phyloP scores from a whole-genome alignment of 179 eudicot species.

The Silene coronaria region DNA sequence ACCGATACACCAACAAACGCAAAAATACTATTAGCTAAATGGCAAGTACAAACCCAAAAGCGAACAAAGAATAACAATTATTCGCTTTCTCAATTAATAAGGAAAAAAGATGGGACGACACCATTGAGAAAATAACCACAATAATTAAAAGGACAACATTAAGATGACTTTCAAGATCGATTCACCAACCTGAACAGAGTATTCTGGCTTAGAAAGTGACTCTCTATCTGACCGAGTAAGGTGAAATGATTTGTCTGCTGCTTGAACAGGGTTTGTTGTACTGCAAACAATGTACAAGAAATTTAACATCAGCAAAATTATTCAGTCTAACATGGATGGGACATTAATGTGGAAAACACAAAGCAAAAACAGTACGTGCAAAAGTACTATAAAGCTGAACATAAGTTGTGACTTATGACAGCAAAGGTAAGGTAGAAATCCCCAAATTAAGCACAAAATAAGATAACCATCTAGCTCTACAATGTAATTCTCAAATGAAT shows the following conservation, averaged over 20 bases:
- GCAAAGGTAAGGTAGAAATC: not conserved
- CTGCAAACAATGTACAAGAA: conserved; percentile 35
- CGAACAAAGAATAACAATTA: not conserved
- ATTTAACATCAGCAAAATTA: conserved; percentile 4
- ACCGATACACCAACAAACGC: no score
- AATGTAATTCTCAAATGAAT: not conserved
- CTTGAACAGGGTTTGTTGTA: conserved; percentile 67
- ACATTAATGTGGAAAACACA: not conserved
- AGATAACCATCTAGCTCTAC: not conserved
- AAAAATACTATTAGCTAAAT: no score
- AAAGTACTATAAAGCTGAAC: not conserved
- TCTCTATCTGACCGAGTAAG: conserved; percentile 75
- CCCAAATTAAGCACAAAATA: not conserved
- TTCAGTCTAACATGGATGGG: not conserved
- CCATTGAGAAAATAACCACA: conserved; percentile 3
- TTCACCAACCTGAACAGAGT: conserved; percentile 74
- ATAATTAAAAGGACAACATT: not conserved
- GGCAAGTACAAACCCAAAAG: no score
- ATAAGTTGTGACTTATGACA: not conserved
- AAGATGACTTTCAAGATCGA: not conserved
- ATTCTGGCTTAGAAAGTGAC: conserved; percentile 63
- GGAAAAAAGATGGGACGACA: not conserved
- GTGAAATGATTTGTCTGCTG: conserved; percentile 77
- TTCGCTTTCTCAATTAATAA: not conserved
- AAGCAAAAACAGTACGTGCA: not conserved